Evolutionary conservation across 2,329 filamentous ascomycete genomes (phyloP), one percentile per base, ranked within the genome.

Genomic region (Knoxdaviesia capensis): DNA sequence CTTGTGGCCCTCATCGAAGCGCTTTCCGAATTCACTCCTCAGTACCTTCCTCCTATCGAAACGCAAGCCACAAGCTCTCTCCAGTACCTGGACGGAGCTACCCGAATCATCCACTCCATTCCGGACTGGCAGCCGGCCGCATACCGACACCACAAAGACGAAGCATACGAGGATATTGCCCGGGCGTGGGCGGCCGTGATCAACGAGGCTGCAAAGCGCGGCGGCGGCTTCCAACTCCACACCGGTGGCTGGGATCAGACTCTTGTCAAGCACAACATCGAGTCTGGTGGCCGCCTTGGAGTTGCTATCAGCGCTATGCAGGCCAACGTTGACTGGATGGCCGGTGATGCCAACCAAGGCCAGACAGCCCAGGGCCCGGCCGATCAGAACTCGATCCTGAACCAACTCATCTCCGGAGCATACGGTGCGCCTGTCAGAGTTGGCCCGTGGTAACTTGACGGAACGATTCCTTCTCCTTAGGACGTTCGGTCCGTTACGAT

Each of bases 141-240:
- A 47, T 81, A 94, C 61, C 87, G 87, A 49, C 73, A 94, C 51
- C 84, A 93, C 64, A 94, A 94, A 59, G 80, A 94, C 49, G 85
- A 85, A 48, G 87, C 88, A 6, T 98, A 98, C 55, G 88, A 98
- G 53, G 90, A 96, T 55, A 87, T 98, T 48, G 80, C 84, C 30
- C 85, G 80, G 53, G 90, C 90, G 1, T 98, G 90, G 90, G 78
- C 84, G 10, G 59, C 92, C 49, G 88, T 94, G 40, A 81, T 98
- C 50, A 79, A 78, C 46, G 90, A 98, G 59, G 85, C 86, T 2
- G 78, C 81, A 28, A 96, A 96, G 64, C 74, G 82, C 50, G 88
- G 85, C 7, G 87, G 85, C 31, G 90, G 90, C 33, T 90, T 96
- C 52, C 77, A 84, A 49, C 56, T 98, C 48, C 83, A 94, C 53